Conservation (phyloP, 805 yeast species). For the Lachancea fermentati region DNA sequence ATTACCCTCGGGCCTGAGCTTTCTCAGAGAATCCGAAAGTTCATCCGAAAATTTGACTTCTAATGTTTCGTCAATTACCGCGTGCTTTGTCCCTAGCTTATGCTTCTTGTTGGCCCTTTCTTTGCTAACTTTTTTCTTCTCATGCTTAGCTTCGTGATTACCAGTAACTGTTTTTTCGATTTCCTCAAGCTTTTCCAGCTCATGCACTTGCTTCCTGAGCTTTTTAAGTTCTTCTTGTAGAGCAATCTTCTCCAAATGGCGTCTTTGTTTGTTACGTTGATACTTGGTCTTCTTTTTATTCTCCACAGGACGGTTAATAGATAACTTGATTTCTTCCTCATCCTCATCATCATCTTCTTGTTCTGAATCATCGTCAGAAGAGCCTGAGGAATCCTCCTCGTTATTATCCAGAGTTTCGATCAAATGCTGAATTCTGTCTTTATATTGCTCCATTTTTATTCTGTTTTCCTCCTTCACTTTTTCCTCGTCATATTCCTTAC, state of each 20-base stretch:
- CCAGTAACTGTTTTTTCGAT: constrained; percentile 27
- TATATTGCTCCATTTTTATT: constrained; percentile 54
- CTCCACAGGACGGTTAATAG: constrained; percentile 65
- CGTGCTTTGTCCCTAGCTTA: constrained; percentile 42
- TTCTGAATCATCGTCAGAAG: constrained; percentile 33
- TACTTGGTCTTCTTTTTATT: constrained; percentile 69
- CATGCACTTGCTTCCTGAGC: constrained; percentile 54
- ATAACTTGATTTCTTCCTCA: constrained; percentile 40
- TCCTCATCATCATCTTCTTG: constrained; percentile 35
- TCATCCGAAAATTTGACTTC: constrained; percentile 88
- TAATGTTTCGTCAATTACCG: constrained; percentile 42
- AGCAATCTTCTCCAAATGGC: constrained; percentile 52
- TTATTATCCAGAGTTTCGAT: constrained; percentile 58
- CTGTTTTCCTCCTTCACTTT: constrained; percentile 61
- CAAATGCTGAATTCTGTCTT: constrained; percentile 56
- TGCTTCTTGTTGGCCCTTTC: constrained; percentile 33
- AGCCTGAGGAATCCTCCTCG: constrained; percentile 39
- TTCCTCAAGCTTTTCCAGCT: constrained; percentile 46
- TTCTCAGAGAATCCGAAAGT: constrained; percentile 75
- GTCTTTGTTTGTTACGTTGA: constrained; percentile 66
- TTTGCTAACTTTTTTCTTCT: constrained; percentile 20
- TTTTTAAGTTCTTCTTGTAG: constrained; percentile 53
- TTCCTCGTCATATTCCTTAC: constrained; percentile 60
- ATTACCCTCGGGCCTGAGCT: constrained; percentile 86
- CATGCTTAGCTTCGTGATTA: constrained; percentile 14